Evolutionary conservation across 2,329 filamentous ascomycete species (phyloP).

Genomic region (Colletotrichum shisoi): DNA sequence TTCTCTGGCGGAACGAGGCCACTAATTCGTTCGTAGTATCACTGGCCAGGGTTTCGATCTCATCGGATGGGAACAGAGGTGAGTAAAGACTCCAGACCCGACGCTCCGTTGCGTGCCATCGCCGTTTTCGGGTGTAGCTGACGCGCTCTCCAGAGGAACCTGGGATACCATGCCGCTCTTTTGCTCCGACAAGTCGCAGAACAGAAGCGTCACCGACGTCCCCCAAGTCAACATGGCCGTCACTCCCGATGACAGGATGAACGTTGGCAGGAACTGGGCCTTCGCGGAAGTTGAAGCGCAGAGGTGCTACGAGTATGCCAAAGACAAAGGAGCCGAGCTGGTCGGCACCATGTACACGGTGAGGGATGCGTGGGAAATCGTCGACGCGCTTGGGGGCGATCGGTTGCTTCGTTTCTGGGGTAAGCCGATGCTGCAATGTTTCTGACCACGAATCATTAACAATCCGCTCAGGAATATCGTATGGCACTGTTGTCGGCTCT

Average conservation of each 20-base stretch:
- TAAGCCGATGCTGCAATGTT: slow-evolving; percentile 31
- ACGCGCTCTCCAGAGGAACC: slow-evolving; percentile 37
- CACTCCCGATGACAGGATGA: slow-evolving; percentile 24
- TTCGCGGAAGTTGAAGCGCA: slow-evolving; percentile 38
- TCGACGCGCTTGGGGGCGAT: slow-evolving; percentile 51
- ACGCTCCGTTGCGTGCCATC: neutral
- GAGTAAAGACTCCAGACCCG: neutral
- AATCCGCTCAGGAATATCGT: slow-evolving; percentile 49
- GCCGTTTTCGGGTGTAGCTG: neutral
- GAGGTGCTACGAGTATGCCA: slow-evolving; percentile 42
- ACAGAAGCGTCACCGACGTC: neutral
- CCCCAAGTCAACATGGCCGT: slow-evolving; percentile 6
- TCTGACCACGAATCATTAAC: neutral
- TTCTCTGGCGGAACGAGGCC: neutral
- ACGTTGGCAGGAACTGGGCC: slow-evolving; percentile 40
- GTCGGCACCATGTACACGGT: slow-evolving; percentile 49
- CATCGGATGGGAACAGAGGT: slow-evolving; percentile 42
- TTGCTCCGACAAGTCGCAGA: slow-evolving; percentile 38
- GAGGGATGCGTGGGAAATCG: slow-evolving; percentile 51
- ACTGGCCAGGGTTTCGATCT: slow-evolving; percentile 42
- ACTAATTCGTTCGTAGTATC: neutral
- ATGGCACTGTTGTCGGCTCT: slow-evolving; percentile 52
- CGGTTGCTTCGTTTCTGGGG: slow-evolving; percentile 51
- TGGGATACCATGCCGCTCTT: slow-evolving; percentile 40
- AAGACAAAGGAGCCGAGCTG: slow-evolving; percentile 42